phyloP scores from a whole-genome alignment of 1,284 basidiomycete genomes.

The Pseudozyma pruni region DNA sequence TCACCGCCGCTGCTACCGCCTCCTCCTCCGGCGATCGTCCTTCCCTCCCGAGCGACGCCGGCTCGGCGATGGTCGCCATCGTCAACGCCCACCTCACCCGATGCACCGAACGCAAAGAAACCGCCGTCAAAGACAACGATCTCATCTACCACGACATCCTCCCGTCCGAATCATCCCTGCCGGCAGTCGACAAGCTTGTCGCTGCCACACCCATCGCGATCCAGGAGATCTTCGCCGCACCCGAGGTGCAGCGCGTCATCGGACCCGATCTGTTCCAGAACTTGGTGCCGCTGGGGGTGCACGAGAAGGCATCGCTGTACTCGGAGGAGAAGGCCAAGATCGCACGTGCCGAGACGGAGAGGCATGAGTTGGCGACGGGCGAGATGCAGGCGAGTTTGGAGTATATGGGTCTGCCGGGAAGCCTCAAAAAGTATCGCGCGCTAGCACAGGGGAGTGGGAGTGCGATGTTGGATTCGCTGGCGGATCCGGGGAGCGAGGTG shows the following conservation, averaged over 20 bases:
- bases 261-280: conserved; percentile 89
- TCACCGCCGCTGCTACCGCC: conserved; percentile 79
- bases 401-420: conserved; percentile 81
- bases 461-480: conserved; percentile 68
- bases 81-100: conserved; percentile 84
- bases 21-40: conserved; percentile 70
- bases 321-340: conserved; percentile 99
- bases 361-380: conserved; percentile 82
- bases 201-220: conserved; percentile 86
- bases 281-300: conserved; percentile 91
- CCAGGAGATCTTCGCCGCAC: conserved; percentile 89
- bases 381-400: conserved; percentile 85
- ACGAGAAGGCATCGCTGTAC: conserved; percentile 94
- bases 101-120: conserved; percentile 79
- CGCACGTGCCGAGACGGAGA: conserved; percentile 87
- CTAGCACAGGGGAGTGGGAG: conserved; percentile 75
- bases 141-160: conserved; percentile 97
- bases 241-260: conserved; percentile 93
- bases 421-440: conserved; percentile 79
- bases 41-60: conserved; percentile 88
- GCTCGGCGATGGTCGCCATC: conserved; percentile 80
- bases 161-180: conserved; percentile 81
- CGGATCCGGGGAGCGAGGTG: conserved; percentile 78
- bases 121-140: conserved; percentile 90
- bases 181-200: conserved; percentile 80